These are phyloP conservation scores for Sarcodon sp. DNA, from an alignment of 768 basidiomycete genomes.

Conservation along the genomic window DNA sequence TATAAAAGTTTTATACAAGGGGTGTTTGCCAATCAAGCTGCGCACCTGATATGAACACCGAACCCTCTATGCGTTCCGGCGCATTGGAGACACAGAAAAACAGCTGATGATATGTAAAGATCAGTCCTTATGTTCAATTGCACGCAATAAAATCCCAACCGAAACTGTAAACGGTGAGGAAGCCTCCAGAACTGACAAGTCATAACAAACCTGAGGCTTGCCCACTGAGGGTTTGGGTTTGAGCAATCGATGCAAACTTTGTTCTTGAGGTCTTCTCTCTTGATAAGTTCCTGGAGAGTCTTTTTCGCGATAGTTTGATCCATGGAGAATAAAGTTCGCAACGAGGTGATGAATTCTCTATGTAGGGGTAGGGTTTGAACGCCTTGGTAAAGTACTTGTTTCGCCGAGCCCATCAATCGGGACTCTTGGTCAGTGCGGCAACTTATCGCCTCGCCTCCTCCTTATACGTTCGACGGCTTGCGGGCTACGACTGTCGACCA, in stretches of 20 bases:
- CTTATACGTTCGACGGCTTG: too few species aligned
- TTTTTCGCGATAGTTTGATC: conserved; percentile 61
- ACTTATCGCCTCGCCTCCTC: too few species aligned
- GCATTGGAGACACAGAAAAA: conserved; percentile 88
- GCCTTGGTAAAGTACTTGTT: too few species aligned
- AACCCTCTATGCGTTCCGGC: conserved; percentile 79
- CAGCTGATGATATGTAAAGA: conserved; percentile 15
- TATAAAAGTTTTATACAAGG: not conserved
- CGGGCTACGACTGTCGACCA: too few species aligned
- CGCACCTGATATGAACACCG: conserved; percentile 82
- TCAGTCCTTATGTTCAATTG: too few species aligned
- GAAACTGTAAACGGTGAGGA: not conserved
- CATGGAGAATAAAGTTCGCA: conserved; percentile 7
- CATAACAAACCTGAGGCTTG: conserved; percentile 51
- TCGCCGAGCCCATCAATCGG: too few species aligned
- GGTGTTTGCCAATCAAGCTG: not conserved
- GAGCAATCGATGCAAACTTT: conserved; percentile 71
- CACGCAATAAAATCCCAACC: conserved; percentile 31
- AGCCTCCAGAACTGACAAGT: not conserved
- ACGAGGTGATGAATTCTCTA: too few species aligned
- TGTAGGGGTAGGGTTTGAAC: too few species aligned
- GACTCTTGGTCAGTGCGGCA: too few species aligned
- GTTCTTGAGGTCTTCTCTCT: conserved; percentile 61
- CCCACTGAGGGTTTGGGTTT: conserved; percentile 94
- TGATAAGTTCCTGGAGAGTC: conserved; percentile 62